Conservation (phyloP, 73 alveolate species). For the Tetrahymena elliotti region DNA sequence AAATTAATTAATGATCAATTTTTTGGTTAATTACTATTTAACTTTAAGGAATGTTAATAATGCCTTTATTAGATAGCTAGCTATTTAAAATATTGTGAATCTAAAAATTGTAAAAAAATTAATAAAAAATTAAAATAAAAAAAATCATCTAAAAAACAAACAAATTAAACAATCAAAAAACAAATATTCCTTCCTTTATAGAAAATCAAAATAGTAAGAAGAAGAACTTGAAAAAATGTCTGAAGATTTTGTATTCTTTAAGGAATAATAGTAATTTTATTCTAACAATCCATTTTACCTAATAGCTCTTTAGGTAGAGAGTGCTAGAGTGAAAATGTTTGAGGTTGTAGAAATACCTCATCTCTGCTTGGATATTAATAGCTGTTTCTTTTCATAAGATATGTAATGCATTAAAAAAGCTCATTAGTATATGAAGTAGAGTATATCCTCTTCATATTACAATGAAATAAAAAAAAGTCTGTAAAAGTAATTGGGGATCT, state of each 20-base stretch:
- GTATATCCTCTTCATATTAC: background rate
- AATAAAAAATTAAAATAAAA: no score
- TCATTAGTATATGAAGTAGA: background rate
- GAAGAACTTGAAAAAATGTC: background rate
- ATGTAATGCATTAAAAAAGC: background rate
- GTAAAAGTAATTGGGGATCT: background rate
- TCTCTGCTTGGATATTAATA: background rate
- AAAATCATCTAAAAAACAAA: no score
- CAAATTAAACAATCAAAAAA: no score
- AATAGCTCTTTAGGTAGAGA: background rate
- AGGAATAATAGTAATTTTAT: background rate
- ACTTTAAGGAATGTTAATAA: background rate
- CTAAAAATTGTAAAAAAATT: background rate
- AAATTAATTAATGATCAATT: background rate
- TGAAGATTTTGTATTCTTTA: background rate
- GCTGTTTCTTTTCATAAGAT: background rate
- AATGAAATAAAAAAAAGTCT: background rate
- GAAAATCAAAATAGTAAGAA: no score
- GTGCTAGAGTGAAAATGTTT: background rate
- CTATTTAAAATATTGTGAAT: background rate
- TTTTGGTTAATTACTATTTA: no score
- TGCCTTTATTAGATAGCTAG: background rate
- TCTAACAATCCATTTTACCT: background rate
- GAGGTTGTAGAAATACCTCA: background rate
- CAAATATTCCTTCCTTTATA: no score